Evolutionary conservation across 257 asterid species (phyloP).

Genomic region (Solanum bukasovii): DNA sequence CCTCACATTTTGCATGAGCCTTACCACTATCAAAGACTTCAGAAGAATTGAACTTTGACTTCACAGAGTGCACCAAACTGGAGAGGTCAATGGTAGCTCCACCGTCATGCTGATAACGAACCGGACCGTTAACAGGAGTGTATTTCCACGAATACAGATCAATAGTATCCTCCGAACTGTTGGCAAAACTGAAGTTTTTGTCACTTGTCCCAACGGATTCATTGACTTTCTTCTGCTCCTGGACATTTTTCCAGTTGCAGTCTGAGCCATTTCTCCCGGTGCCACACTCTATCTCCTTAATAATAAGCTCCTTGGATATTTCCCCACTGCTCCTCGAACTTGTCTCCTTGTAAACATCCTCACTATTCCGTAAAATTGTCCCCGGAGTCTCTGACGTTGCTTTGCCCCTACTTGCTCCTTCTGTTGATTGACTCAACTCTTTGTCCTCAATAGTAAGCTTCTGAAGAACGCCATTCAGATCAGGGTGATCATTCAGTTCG

Average conservation of each 20-base stretch:
- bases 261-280: slow-evolving; percentile 47
- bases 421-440: slow-evolving; percentile 31
- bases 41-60: slow-evolving; percentile 22
- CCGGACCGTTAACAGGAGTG: slow-evolving; percentile 37
- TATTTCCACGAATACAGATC: slow-evolving; percentile 57
- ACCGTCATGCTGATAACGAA: slow-evolving; percentile 34
- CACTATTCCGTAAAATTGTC: slow-evolving; percentile 17
- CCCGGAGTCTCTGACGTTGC: slow-evolving; percentile 24
- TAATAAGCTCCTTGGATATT: slow-evolving; percentile 65
- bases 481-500: slow-evolving; percentile 66
- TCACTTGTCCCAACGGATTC: slow-evolving; percentile 47
- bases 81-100: slow-evolving; percentile 26
- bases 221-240: slow-evolving; percentile 35
- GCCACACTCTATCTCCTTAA: slow-evolving; percentile 83
- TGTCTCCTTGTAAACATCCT: slow-evolving; percentile 24
- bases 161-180: slow-evolving; percentile 47
- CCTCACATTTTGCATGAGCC: slow-evolving; percentile 29
- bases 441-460: slow-evolving; percentile 52
- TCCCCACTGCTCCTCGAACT: slow-evolving; percentile 28
- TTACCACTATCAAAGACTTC: slow-evolving; percentile 36
- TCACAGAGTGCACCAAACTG: slow-evolving; percentile 52
- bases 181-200: slow-evolving; percentile 46
- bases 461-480: slow-evolving; percentile 47
- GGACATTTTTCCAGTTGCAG: slow-evolving; percentile 38
- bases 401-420: slow-evolving; percentile 39